These are phyloP conservation scores for Shiraia sp. DNA, from an alignment of 2,329 filamentous ascomycete species.

Conservation along the genomic window DNA sequence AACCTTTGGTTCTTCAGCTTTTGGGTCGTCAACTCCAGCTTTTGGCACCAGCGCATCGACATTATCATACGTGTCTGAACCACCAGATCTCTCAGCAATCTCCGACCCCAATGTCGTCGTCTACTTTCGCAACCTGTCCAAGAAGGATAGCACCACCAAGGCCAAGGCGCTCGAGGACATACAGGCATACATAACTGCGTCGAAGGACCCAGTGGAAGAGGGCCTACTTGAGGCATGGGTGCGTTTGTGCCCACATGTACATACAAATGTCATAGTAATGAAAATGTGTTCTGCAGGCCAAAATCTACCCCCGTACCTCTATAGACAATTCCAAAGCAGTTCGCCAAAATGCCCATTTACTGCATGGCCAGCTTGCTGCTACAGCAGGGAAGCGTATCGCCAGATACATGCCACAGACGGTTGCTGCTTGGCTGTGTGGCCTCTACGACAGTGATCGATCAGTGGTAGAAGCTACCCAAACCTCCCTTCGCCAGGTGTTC, in stretches of 20 bases:
- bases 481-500: constrained; percentile 76
- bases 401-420: constrained; percentile 73
- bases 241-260: constrained; percentile 46
- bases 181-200: constrained; percentile 63
- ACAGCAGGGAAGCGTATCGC: constrained; percentile 79
- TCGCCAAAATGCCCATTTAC: constrained; percentile 78
- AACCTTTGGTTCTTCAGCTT: constrained; percentile 43
- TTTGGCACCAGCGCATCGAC: constrained; percentile 58
- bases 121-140: constrained; percentile 87
- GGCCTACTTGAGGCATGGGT: constrained; percentile 88
- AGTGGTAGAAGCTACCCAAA: constrained; percentile 74
- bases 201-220: constrained; percentile 72
- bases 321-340: constrained; percentile 89
- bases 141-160: constrained; percentile 93
- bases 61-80: constrained; percentile 86
- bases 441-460: constrained; percentile 82
- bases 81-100: constrained; percentile 76
- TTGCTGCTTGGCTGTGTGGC: constrained; percentile 90
- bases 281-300: constrained; percentile 60
- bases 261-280: constrained; percentile 46
- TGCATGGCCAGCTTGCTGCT: constrained; percentile 67
- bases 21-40: constrained; percentile 42
- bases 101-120: constrained; percentile 82
- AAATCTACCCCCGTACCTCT: constrained; percentile 83
- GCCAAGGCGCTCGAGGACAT: constrained; percentile 88